Evolutionary conservation across 768 basidiomycete genomes (phyloP).

Genomic region (Dacryopinax primogenitus): DNA sequence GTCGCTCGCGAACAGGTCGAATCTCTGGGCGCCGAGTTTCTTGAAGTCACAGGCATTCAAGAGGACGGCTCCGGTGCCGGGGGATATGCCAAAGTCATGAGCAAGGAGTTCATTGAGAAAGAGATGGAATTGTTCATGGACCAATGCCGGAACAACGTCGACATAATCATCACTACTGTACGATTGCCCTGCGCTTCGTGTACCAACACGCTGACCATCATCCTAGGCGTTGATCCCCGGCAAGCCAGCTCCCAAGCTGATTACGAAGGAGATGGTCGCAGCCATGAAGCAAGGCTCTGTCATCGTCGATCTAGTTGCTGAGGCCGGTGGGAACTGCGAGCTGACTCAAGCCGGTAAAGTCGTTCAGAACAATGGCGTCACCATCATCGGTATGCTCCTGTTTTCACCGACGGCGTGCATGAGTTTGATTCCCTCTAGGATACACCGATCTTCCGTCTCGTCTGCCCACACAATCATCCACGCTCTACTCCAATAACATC

Average conservation of each 20-base stretch:
- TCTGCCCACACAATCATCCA: constrained; percentile 77
- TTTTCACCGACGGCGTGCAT: background rate
- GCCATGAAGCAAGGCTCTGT: constrained; percentile 91
- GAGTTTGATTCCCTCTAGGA: constrained; percentile 32
- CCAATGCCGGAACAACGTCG: constrained; percentile 69
- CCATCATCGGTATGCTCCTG: constrained; percentile 49
- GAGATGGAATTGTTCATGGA: constrained; percentile 82
- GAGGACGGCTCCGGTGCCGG: constrained; percentile 75
- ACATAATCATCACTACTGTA: constrained; percentile 70
- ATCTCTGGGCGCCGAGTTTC: constrained; percentile 76
- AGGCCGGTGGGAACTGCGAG: constrained; percentile 82
- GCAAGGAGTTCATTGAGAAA: constrained; percentile 75
- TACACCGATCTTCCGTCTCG: constrained; percentile 80
- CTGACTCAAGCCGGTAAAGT: constrained; percentile 63
- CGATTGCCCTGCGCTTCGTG: background rate
- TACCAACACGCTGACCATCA: background rate
- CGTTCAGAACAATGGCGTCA: constrained; percentile 58
- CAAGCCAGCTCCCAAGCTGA: constrained; percentile 71
- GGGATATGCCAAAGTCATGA: constrained; percentile 85
- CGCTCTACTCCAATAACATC: constrained; percentile 83
- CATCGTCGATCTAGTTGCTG: constrained; percentile 74
- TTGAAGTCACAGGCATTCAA: constrained; percentile 57
- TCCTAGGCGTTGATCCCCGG: constrained; percentile 64
- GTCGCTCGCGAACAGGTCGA: constrained; percentile 82
- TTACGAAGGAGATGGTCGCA: constrained; percentile 72